phyloP scores from a whole-genome alignment of 768 basidiomycete genomes.

The Mrakia frigida region DNA sequence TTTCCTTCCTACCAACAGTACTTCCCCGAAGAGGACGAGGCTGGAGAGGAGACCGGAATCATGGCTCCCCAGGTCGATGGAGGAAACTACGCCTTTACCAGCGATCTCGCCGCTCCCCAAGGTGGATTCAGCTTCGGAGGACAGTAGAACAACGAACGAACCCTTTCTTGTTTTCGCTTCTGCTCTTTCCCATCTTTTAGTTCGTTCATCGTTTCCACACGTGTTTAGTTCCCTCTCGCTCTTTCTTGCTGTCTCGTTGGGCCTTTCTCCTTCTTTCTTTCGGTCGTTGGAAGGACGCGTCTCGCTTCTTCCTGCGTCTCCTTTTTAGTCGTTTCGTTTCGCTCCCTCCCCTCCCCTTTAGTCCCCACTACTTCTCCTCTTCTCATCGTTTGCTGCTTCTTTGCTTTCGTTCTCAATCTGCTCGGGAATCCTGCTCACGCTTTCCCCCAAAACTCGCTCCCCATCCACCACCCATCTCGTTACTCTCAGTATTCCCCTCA shows the following conservation, averaged over 20 bases:
- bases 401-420: neutral
- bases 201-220: neutral
- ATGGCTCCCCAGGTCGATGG: slow-evolving; percentile 59
- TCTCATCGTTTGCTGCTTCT: neutral
- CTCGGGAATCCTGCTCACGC: no score
- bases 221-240: neutral
- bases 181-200: neutral
- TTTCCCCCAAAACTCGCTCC: no score
- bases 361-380: neutral
- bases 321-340: neutral
- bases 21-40: slow-evolving; percentile 62
- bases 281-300: neutral
- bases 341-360: neutral
- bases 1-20: neutral
- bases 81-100: slow-evolving; percentile 60
- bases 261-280: no score
- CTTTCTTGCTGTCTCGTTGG: neutral
- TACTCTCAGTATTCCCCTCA: no score
- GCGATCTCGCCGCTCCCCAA: slow-evolving; percentile 78
- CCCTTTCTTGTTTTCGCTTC: neutral
- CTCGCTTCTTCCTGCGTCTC: neutral
- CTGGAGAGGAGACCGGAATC: slow-evolving; percentile 69
- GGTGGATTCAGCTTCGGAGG: slow-evolving; percentile 90
- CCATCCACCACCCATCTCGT: no score
- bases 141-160: slow-evolving; percentile 4